Evolutionary conservation across 1,284 basidiomycete genomes (phyloP).

Genomic region (Leccinum huronense): DNA sequence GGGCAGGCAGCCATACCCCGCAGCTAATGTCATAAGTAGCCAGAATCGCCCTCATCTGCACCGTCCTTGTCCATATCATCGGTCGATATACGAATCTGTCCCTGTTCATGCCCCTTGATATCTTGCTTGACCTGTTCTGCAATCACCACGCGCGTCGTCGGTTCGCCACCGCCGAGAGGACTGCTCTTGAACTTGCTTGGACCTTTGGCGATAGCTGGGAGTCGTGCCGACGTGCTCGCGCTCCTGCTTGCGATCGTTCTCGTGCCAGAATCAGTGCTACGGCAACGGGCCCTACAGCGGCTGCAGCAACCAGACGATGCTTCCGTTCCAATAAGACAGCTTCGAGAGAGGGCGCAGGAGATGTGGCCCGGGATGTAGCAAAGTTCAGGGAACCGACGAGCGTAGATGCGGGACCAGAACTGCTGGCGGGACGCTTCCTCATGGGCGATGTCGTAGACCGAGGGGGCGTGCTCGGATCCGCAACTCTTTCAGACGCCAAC

Average conservation of each 20-base stretch:
- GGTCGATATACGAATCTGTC: constrained; percentile 25
- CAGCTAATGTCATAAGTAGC: constrained; percentile 26
- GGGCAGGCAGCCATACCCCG: neutral
- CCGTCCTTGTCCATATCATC: constrained; percentile 21
- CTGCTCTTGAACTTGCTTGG: constrained; percentile 65
- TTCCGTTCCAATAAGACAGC: constrained; percentile 61
- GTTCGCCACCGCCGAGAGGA: constrained; percentile 47
- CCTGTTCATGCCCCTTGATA: constrained; percentile 22
- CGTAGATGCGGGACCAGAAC: constrained; percentile 10
- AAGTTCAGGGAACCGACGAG: constrained; percentile 17
- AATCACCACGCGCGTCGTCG: constrained; percentile 38
- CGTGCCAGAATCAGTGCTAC: neutral
- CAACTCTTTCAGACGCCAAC: neutral
- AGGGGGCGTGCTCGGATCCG: neutral
- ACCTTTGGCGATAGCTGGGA: constrained; percentile 41
- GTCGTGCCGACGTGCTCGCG: constrained; percentile 21
- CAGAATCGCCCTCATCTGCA: constrained; percentile 26
- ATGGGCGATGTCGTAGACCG: neutral
- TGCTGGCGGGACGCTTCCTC: constrained; percentile 24
- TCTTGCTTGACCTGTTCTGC: constrained; percentile 42
- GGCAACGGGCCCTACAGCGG: constrained; percentile 2
- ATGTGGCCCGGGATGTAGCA: constrained; percentile 28
- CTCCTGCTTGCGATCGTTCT: neutral
- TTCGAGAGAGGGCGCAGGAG: constrained; percentile 57
- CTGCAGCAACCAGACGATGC: constrained; percentile 37